These are phyloP conservation scores for Elasticomyces elasticus DNA, from an alignment of 495 filamentous ascomycete genomes.

Conservation along the genomic window DNA sequence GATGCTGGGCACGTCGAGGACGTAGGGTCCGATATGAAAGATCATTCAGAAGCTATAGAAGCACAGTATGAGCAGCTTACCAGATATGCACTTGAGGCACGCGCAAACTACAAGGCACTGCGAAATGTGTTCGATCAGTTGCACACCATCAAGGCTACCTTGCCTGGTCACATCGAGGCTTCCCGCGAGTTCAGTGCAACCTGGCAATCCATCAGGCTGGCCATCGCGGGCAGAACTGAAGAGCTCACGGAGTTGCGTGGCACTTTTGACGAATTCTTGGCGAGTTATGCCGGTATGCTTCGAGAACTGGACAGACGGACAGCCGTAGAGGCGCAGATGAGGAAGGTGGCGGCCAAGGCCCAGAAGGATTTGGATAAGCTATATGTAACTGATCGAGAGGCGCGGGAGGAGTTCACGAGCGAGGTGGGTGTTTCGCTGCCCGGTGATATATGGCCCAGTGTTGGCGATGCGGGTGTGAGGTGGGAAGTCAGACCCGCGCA, in stretches of 20 bases:
- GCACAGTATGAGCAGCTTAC: conserved; percentile 46
- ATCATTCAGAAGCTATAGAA: conserved; percentile 69
- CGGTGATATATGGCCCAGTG: conserved; percentile 77
- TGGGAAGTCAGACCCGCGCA: conserved; percentile 43
- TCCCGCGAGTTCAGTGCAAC: conserved; percentile 59
- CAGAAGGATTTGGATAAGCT: conserved; percentile 65
- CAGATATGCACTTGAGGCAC: conserved; percentile 47
- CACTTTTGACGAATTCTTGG: conserved; percentile 75
- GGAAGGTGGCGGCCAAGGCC: conserved; percentile 63
- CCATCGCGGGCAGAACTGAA: conserved; percentile 54
- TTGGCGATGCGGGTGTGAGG: conserved; percentile 48
- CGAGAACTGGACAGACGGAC: conserved; percentile 70
- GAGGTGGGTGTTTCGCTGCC: conserved; percentile 83
- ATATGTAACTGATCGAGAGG: conserved; percentile 58
- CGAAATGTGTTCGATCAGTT: conserved; percentile 55
- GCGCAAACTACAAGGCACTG: conserved; percentile 37
- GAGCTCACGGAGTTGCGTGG: conserved; percentile 63
- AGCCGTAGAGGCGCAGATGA: conserved; percentile 58
- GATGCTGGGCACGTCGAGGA: conserved; percentile 85
- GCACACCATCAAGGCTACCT: conserved; percentile 42
- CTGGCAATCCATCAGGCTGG: conserved; percentile 65
- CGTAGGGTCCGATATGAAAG: conserved; percentile 73
- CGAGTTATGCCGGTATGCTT: conserved; percentile 72
- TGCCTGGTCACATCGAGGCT: conserved; percentile 55
- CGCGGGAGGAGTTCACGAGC: conserved; percentile 66